Evolutionary conservation across 73 alveolate genomes (phyloP), one percentile per base, ranked within the genome.

Genomic region (Paramecium caudatum): DNA sequence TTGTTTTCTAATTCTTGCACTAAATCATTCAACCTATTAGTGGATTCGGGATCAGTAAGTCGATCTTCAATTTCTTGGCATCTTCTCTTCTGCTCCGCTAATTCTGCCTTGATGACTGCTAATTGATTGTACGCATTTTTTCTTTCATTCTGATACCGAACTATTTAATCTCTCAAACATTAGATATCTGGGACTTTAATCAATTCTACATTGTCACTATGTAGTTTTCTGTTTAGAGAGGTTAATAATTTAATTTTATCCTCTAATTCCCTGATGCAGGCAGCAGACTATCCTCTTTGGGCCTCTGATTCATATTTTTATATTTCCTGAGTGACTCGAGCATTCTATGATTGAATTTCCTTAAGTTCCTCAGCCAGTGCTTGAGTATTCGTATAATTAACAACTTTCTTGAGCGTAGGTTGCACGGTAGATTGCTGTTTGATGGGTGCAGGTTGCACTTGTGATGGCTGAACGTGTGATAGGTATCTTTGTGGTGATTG

Each of bases 301-400:
- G 70, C 70, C 25, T 49, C 70, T 9, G 70, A 49, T 49, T 49
- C 70, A 21, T 21, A 49, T 49, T 49, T 49, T 36, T 49, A n/a
- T n/a, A n/a, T n/a, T n/a, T n/a, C n/a, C n/a, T n/a, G n/a, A n/a
- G n/a, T n/a, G n/a, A n/a, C 25, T 36, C 25, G 19, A 49, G 25
- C 25, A 49, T 36, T 49, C 25, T 49, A 7, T 16, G 13, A 49
- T n/a, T n/a, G n/a, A 21, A 49, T 21, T 6, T 17, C 8, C 25
- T 49, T 49, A n/a, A 49, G 25, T 2, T 49, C 70, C 39, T 49
- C 70, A 21, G 19, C 19, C 0, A 49, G 70, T 21, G 41, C 70
- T 21, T 21, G 25, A 21, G 70, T 49, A 16, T 49, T 49, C 0
- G 70, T 49, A 49, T 49, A 49, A 49, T 49, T 49, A 4, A 49